Evolutionary conservation across 208 protist genomes (phyloP), one percentile per base, ranked within the genome.

Genomic region (Borovskyia barvae): DNA sequence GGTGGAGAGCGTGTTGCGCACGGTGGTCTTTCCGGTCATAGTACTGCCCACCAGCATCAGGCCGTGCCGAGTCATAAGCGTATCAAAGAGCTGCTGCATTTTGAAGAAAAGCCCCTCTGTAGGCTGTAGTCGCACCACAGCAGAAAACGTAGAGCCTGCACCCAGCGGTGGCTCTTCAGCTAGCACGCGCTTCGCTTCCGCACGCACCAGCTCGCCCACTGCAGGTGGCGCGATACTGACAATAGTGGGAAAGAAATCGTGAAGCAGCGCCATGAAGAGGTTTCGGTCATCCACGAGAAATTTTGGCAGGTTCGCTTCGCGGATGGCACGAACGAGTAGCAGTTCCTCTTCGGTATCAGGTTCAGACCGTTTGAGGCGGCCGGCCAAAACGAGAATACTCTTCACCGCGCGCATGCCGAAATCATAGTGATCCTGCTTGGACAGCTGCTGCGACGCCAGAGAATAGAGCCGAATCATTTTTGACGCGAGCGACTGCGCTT

Each of bases 391-490:
- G 33, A 98, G 77, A 80, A 98, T 96, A 29, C 90, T 92, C 72
- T 98, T 98, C 39, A 98, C 86, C 8, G 95, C 90, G 66, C 96
- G 93, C 84, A 98, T 95, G 63, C 93, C 93, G 63, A 95, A 98
- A 62, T 98, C 96, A 70, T 98, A 98, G 80, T 97, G 95, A 60
- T 94, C 85, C 66, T 96, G 89, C 77, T 97, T 97, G n/a, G 90
- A 97, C 57, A 99, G 83, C 80, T 98, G 92, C 74, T 98, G 92
- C 28, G 81, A 89, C 47, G 77, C 86, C 14, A 99, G 82, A 39
- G 82, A 85, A 70, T 97, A 99, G 25, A 99, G 80, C 11, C 95
- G 93, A 55, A 97, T 87, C 82, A 98, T 96, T 79, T 98, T 98
- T 43, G 90, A 75, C 2, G 89, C 94, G 29, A 97, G 80, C 43